These are phyloP conservation scores for Mucor indicus DNA, from an alignment of 371 early-diverging fungal genomes.

Conservation along the genomic window DNA sequence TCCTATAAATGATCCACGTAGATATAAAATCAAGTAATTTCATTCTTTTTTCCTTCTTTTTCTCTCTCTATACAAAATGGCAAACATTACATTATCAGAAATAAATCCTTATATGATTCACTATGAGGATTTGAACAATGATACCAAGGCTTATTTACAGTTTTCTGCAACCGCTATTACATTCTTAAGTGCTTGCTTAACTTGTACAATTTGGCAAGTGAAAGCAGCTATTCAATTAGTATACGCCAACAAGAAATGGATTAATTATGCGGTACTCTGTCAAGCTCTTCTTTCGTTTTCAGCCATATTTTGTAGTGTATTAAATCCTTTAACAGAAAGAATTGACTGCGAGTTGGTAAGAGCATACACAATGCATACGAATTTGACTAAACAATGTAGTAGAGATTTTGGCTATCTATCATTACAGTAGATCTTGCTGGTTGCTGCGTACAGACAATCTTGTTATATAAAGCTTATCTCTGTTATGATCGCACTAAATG, in stretches of 20 bases:
- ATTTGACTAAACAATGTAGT: neutral
- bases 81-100: neutral
- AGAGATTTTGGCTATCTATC: constrained; percentile 49
- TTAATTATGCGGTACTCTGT: constrained; percentile 32
- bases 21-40: too few relatives aligned
- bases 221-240: constrained; percentile 19
- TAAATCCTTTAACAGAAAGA: constrained; percentile 29
- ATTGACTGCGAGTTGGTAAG: constrained; percentile 31
- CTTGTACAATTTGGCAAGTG: constrained; percentile 39
- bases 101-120: neutral
- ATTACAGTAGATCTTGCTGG: constrained; percentile 41
- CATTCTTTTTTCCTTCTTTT: too few relatives aligned
- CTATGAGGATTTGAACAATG: constrained; percentile 1
- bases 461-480: constrained; percentile 47
- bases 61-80: neutral
- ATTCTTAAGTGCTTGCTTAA: constrained; percentile 37
- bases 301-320: constrained; percentile 28
- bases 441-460: constrained; percentile 37
- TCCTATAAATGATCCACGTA: too few relatives aligned
- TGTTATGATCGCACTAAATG: constrained; percentile 34
- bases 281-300: constrained; percentile 28
- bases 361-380: neutral
- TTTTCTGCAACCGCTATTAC: constrained; percentile 24
- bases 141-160: constrained; percentile 5
- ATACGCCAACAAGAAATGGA: constrained; percentile 22